Base-by-base conservation (phyloP, 2,329 filamentous ascomycete genomes). In the Calonectria honghensis region DNA sequence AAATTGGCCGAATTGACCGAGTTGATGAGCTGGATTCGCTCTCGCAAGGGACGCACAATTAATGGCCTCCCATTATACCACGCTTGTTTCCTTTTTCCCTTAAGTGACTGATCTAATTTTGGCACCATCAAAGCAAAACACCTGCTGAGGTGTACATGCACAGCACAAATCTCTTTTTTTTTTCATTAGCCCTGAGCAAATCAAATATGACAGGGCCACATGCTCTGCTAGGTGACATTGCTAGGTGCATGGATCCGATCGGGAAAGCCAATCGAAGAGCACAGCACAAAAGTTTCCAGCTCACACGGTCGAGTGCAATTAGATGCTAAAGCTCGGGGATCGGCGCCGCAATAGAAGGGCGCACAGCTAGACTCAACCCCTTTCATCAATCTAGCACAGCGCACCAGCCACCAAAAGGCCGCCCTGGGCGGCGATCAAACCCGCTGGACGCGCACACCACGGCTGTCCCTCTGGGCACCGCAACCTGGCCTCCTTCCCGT, bases 221-320 rank as follows among this genome's bases (percentile, higher is more conserved):
- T 63, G 57, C 57, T 63, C 24, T 18, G 24, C 24, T 37, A 32
- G 35, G 57, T 41, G 57, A 29, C n/a, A 37, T 27, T 13, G 24
- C 57, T 29, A 27, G 57, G 57, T 37, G 57, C 57, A 63, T 31
- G 41, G 57, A 41, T 63, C 57, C 57, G 57, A 41, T 63, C 57
- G 37, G 57, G 57, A 63, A 63, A 63, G 57, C 57, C 57, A 63
- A 63, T 63, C 57, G 57, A 63, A 63, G 57, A 27, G n/a, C 57
- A 18, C 35, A 41, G 35, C 35, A 27, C 35, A 20, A 10, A 18
- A 13, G 29, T 37, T 41, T 24, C n/a, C 6, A 9, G 10, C 45
- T 9, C 45, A 45, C 16, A 39, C 20, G 20, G 18, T 31, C 39
- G 20, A 63, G 37, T 29, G 57, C 57, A 63, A 63, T 63, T 63